Conservation (phyloP, 1,284 basidiomycete genomes). For the Dichomitus squalens region DNA sequence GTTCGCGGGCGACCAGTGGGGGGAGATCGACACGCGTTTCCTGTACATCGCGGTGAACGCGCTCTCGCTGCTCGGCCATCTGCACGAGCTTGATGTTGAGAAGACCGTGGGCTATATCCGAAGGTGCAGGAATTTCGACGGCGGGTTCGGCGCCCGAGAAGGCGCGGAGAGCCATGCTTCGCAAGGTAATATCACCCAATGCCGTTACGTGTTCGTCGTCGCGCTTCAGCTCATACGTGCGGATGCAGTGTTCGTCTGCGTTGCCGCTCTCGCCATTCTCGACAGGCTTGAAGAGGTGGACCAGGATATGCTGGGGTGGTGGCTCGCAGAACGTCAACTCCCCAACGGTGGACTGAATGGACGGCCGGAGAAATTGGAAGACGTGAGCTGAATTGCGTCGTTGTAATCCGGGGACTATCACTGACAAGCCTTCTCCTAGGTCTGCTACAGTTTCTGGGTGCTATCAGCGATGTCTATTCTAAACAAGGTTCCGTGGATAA, state of each 20-base stretch:
- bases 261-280: constrained; percentile 86
- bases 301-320: constrained; percentile 79
- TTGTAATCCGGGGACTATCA: neutral
- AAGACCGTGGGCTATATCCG: constrained; percentile 76
- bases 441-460: constrained; percentile 99
- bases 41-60: constrained; percentile 84
- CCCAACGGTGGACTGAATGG: constrained; percentile 95
- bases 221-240: neutral
- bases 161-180: constrained; percentile 94
- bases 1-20: constrained; percentile 89
- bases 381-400: constrained; percentile 54
- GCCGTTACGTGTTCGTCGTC: neutral
- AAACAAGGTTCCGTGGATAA: constrained; percentile 87
- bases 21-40: constrained; percentile 93
- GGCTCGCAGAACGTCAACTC: constrained; percentile 92
- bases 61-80: constrained; percentile 78
- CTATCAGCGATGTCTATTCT: constrained; percentile 88
- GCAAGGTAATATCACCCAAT: constrained; percentile 60
- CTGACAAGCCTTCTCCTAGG: constrained; percentile 46
- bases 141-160: constrained; percentile 84
- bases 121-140: constrained; percentile 91
- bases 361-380: constrained; percentile 96
- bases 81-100: constrained; percentile 64
- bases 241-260: constrained; percentile 83
- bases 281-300: constrained; percentile 82